Evolutionary conservation across 106 monocot genomes (phyloP).

Genomic region (Dioscorea dumetorum): DNA sequence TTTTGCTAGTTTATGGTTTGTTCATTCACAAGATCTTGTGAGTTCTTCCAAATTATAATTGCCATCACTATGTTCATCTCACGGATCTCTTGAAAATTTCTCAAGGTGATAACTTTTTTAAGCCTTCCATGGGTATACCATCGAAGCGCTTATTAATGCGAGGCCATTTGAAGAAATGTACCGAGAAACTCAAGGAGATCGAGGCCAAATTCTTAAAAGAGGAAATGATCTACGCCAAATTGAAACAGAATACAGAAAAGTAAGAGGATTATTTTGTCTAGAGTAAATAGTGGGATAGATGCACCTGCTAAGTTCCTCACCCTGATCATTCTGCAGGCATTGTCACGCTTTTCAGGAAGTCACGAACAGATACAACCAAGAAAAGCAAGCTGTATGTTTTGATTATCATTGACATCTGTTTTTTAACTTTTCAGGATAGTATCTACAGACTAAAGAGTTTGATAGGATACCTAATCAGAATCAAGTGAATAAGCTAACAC

Average conservation of each 20-base stretch:
- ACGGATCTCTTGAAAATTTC: neutral
- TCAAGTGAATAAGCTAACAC: too few species aligned
- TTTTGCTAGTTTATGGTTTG: constrained; percentile 96
- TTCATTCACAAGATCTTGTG: constrained; percentile 2
- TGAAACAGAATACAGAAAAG: constrained; percentile 91
- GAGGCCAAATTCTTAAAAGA: constrained; percentile 68
- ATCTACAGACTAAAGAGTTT: too few species aligned
- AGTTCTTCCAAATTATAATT: constrained; percentile 2
- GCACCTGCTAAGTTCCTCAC: neutral
- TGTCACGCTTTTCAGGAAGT: constrained; percentile 89
- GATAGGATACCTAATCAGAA: too few species aligned
- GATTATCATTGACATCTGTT: neutral
- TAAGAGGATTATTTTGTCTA: constrained; percentile 6
- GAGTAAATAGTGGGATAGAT: too few species aligned
- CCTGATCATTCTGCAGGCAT: constrained; percentile 41
- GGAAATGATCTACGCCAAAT: constrained; percentile 86
- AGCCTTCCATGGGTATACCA: constrained; percentile 75
- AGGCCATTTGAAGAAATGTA: constrained; percentile 63
- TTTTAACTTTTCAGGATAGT: too few species aligned
- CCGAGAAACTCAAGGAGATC: constrained; percentile 73
- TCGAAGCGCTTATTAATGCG: constrained; percentile 77
- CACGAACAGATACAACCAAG: constrained; percentile 69
- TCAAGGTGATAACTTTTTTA: constrained; percentile 94
- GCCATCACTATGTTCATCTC: neutral
- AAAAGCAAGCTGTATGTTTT: constrained; percentile 73